These are phyloP conservation scores for Colletotrichum falcatum DNA, from an alignment of 2,329 filamentous ascomycete genomes.

Conservation along the genomic window DNA sequence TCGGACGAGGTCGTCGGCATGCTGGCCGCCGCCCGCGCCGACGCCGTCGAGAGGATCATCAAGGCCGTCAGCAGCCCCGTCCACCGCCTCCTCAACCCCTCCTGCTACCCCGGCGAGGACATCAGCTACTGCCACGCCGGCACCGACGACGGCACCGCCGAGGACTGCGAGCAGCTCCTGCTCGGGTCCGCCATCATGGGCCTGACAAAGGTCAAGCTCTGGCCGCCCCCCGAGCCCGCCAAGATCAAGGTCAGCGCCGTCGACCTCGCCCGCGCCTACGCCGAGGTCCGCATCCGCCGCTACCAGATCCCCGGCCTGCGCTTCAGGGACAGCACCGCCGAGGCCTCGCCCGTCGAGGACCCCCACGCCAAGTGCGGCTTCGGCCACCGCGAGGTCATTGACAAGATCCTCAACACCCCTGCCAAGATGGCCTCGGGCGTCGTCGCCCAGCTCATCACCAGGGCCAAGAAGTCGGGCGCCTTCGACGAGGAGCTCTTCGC, in stretches of 20 bases:
- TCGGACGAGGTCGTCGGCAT: slow-evolving; percentile 35
- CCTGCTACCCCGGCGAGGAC: slow-evolving; percentile 36
- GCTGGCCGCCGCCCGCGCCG: slow-evolving; percentile 32
- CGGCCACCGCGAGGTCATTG: slow-evolving; percentile 33
- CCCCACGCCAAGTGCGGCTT: slow-evolving; percentile 37
- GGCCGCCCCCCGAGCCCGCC: slow-evolving; percentile 32
- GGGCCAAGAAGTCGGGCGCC: slow-evolving; percentile 34
- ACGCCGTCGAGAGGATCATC: slow-evolving; percentile 37
- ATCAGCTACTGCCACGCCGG: slow-evolving; percentile 37
- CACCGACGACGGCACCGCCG: slow-evolving; percentile 33
- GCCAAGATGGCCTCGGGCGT: slow-evolving; percentile 32
- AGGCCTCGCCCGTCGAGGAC: slow-evolving; percentile 27
- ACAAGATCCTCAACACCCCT: slow-evolving; percentile 39
- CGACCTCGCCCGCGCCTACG: slow-evolving; percentile 34
- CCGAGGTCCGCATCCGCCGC: slow-evolving; percentile 36
- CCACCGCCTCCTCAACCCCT: slow-evolving; percentile 39
- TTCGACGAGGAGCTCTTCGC: slow-evolving; percentile 36
- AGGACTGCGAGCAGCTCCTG: slow-evolving; percentile 39
- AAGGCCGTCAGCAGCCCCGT: slow-evolving; percentile 41
- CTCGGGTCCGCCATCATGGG: slow-evolving; percentile 41
- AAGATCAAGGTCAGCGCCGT: slow-evolving; percentile 38
- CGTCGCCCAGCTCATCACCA: slow-evolving; percentile 33
- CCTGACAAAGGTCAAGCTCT: slow-evolving; percentile 33
- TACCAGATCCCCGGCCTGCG: slow-evolving; percentile 40
- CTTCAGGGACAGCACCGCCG: slow-evolving; percentile 28